Evolutionary conservation across 192 early-diverging fungal species (phyloP).

Genomic region (Pilobolus umbonatus): DNA sequence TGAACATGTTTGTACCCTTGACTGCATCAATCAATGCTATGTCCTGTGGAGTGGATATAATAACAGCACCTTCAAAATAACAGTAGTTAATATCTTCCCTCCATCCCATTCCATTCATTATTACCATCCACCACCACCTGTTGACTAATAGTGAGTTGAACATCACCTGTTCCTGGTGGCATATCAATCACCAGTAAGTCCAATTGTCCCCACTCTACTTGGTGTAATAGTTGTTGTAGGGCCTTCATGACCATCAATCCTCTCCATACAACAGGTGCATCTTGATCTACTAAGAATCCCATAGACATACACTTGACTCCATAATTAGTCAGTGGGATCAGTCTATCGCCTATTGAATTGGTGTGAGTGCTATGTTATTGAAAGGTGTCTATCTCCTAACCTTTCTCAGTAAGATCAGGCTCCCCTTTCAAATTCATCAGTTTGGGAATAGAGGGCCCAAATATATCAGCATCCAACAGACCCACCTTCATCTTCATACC

Average conservation of each 20-base stretch:
- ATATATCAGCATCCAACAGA: slow-evolving; percentile 88
- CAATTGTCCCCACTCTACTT: slow-evolving; percentile 73
- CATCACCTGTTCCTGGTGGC: slow-evolving; percentile 93
- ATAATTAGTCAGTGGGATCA: slow-evolving; percentile 78
- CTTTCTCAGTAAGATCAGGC: slow-evolving; percentile 58
- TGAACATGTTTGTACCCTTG: slow-evolving; percentile 80
- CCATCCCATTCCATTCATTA: not conserved
- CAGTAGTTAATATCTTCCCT: not conserved
- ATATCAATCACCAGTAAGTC: slow-evolving; percentile 86
- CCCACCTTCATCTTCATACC: slow-evolving; percentile 58
- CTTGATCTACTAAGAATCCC: slow-evolving; percentile 78
- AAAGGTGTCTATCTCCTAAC: slow-evolving; percentile 17
- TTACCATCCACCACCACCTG: slow-evolving; percentile 61
- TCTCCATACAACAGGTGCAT: slow-evolving; percentile 80
- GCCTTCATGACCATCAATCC: slow-evolving; percentile 96
- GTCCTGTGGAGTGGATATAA: slow-evolving; percentile 91
- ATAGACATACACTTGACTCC: slow-evolving; percentile 90
- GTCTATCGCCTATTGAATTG: slow-evolving; percentile 34
- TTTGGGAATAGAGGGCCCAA: slow-evolving; percentile 82
- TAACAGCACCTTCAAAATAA: slow-evolving; percentile 57
- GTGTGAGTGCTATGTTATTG: not conserved
- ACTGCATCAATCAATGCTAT: slow-evolving; percentile 76
- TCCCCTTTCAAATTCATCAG: slow-evolving; percentile 79
- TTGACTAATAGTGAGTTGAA: slow-evolving; percentile 80
- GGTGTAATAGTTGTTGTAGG: slow-evolving; percentile 76